These are phyloP conservation scores for Canavalia gladiata DNA, from an alignment of 306 rosid genomes.

Conservation along the genomic window DNA sequence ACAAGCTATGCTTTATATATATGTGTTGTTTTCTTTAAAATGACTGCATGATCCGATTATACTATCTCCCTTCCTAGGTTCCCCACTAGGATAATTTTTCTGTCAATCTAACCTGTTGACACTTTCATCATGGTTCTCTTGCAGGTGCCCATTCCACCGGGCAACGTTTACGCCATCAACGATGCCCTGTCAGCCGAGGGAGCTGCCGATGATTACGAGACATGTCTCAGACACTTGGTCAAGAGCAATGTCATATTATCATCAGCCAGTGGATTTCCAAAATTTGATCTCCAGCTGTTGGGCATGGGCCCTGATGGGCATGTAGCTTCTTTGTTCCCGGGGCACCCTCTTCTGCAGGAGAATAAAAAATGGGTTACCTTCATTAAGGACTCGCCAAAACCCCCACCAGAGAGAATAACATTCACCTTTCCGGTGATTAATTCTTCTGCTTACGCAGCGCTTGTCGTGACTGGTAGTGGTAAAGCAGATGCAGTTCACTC, in stretches of 20 bases:
- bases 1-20: not conserved
- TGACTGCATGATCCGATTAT: constrained; percentile 7
- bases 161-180: constrained; percentile 78
- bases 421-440: constrained; percentile 90
- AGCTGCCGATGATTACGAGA: constrained; percentile 94
- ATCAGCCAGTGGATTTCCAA: constrained; percentile 74
- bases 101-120: constrained; percentile 34
- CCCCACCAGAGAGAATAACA: constrained; percentile 93
- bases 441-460: constrained; percentile 72
- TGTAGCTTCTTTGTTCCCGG: constrained; percentile 94
- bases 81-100: constrained; percentile 10
- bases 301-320: constrained; percentile 99
- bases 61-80: constrained; percentile 18
- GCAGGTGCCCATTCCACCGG: constrained; percentile 77
- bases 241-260: constrained; percentile 62
- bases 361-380: constrained; percentile 83
- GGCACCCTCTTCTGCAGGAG: constrained; percentile 84
- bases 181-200: constrained; percentile 87
- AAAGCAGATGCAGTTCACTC: constrained; percentile 73
- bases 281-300: constrained; percentile 89
- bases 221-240: constrained; percentile 70
- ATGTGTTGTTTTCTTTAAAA: constrained; percentile 21
- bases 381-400: constrained; percentile 91
- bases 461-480: constrained; percentile 80
- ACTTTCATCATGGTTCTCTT: constrained; percentile 30